These are phyloP conservation scores for Aspergillus sp. DNA, from an alignment of 2,329 filamentous ascomycete genomes.

Conservation along the genomic window DNA sequence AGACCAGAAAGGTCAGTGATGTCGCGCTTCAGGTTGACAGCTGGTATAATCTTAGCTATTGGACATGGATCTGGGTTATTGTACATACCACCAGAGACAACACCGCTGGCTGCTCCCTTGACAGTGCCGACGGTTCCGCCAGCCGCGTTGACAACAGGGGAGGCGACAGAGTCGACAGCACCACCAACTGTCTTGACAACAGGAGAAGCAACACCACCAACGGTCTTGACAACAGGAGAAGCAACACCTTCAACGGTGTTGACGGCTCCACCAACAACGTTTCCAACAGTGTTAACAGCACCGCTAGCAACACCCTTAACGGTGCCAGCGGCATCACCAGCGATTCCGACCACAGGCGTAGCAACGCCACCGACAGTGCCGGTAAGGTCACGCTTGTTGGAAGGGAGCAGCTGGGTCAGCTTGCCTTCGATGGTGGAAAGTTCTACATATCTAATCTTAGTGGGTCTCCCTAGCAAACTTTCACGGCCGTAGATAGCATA, in stretches of 20 bases:
- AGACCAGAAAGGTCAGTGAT: slow-evolving; percentile 20
- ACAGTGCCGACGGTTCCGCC: not conserved
- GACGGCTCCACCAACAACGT: not conserved
- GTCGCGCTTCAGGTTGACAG: slow-evolving; percentile 5
- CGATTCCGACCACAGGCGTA: not conserved
- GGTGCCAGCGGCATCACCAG: not conserved
- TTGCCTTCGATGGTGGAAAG: slow-evolving; percentile 18
- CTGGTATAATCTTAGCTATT: slow-evolving; percentile 10
- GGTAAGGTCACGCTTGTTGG: not conserved
- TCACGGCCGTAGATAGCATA: not conserved
- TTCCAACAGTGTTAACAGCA: slow-evolving; percentile 3
- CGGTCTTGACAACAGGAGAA: not conserved
- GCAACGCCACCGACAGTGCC: slow-evolving; percentile 13
- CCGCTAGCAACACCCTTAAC: not conserved
- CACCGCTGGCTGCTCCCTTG: slow-evolving; percentile 4
- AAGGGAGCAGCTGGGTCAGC: slow-evolving; percentile 12
- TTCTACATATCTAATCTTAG: slow-evolving; percentile 1
- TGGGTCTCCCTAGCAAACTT: not conserved
- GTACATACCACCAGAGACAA: slow-evolving; percentile 21
- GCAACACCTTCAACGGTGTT: slow-evolving; percentile 17
- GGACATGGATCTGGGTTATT: not conserved
- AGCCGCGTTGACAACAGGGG: slow-evolving; percentile 4
- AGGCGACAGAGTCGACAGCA: not conserved
- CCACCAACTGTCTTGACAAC: not conserved
- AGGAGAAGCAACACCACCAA: not conserved